Conservation (phyloP, 345 rosid genomes). For the Barbarea vulgaris region DNA sequence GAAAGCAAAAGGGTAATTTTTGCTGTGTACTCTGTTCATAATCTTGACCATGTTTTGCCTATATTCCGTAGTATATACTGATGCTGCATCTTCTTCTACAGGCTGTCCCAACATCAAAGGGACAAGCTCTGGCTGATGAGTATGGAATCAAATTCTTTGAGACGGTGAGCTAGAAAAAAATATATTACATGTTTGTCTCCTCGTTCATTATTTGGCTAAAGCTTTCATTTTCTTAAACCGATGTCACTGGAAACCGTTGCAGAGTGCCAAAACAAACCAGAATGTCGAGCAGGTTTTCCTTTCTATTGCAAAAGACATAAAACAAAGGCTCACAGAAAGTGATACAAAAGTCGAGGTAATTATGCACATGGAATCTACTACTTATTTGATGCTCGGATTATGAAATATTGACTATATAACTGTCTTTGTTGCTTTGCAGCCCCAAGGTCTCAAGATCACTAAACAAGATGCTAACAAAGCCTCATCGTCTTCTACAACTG, state of each 20-base stretch:
- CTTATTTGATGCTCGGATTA: not conserved
- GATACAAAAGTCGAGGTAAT: constrained; percentile 55
- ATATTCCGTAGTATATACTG: not conserved
- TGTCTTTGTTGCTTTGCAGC: constrained; percentile 40
- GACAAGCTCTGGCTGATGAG: constrained; percentile 64
- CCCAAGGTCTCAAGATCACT: constrained; percentile 68
- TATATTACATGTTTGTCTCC: constrained; percentile 3
- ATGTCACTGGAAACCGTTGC: constrained; percentile 27
- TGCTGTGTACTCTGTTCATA: not conserved
- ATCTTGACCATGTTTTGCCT: not conserved
- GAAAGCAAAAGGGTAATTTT: constrained; percentile 67
- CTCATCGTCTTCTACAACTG: constrained; percentile 48
- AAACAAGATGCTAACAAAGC: constrained; percentile 51
- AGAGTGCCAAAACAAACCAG: constrained; percentile 64
- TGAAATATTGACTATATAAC: not conserved
- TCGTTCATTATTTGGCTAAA: not conserved
- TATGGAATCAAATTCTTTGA: constrained; percentile 66
- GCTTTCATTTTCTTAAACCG: not conserved
- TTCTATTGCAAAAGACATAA: constrained; percentile 57
- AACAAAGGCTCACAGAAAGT: constrained; percentile 52
- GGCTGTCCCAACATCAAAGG: constrained; percentile 60
- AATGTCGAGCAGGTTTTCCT: constrained; percentile 64
- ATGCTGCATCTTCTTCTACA: constrained; percentile 21
- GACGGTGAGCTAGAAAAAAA: constrained; percentile 42
- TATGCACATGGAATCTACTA: not conserved